Evolutionary conservation across 768 basidiomycete genomes (phyloP), one percentile per base, ranked within the genome.

Genomic region (Hemileccinum impolitum): DNA sequence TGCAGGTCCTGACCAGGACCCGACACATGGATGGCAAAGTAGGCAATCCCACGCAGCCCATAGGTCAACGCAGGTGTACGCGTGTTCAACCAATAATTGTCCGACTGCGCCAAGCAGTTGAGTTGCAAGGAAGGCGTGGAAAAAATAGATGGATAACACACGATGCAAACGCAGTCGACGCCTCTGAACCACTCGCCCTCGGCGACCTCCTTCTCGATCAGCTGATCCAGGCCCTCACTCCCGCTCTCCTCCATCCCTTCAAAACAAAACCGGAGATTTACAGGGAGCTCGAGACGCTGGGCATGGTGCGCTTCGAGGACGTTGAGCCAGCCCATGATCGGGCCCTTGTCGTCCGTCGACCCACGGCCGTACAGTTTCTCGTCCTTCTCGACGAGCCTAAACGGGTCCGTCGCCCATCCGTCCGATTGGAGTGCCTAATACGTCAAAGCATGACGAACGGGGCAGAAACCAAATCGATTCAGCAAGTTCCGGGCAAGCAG

Each of bases 221-320:
- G 80, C 30, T 90, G 88, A 59, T 96, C 94, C 12, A 97, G 77
- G 2, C 94, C 93, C 57, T 90, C 89, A 36, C 87, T 90, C 6
- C 94, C 94, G 53, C 79, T 86, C 73, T 98, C 95, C 67, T 98
- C 95, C 94, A 96, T 98, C 4, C 90, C 94, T 66, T 98, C 95
- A 59, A 98, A 94, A 75, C 89, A 91, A 74, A 90, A 84, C 55
- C 82, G 81, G 47, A 97, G 69, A 65, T 97, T 96, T 23, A 97
- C 90, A 3, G 94, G 94, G 17, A 95, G 77, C 40, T 81, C 78
- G 38, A 82, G 72, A 19, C 79, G 74, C 31, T 79, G 78, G 48
- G 82, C 72, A 47, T 79, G 71, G 47, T 94, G 92, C 48, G 90
- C 92, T 55, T 94, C 86, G 38, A 95, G 74, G 37, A 92, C 85